Evolutionary conservation across 2,329 filamentous ascomycete species (phyloP).

Genomic region (Aspergillus felis): DNA sequence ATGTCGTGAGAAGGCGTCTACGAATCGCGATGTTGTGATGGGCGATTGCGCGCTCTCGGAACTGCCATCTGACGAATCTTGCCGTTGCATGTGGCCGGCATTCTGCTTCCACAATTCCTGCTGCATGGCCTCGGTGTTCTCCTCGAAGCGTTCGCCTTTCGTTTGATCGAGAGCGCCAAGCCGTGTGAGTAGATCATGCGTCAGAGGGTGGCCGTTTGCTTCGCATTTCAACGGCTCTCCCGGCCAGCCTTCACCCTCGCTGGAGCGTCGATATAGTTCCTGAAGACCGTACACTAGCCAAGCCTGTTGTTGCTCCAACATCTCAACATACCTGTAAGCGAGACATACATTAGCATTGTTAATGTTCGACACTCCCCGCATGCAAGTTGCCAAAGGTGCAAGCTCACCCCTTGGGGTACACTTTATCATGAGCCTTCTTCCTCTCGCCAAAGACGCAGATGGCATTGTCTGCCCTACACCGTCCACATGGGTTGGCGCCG

Average conservation of each 20-base stretch:
- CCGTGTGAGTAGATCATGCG: slow-evolving; percentile 60
- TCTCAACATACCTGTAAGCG: slow-evolving; percentile 55
- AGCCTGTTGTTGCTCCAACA: slow-evolving; percentile 63
- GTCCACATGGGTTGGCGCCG: slow-evolving; percentile 57
- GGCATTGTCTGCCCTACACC: slow-evolving; percentile 61
- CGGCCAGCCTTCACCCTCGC: slow-evolving; percentile 53
- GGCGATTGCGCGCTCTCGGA: slow-evolving; percentile 53
- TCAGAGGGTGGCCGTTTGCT: slow-evolving; percentile 55
- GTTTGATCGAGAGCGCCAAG: slow-evolving; percentile 54
- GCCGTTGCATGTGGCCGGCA: slow-evolving; percentile 49
- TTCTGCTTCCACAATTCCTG: slow-evolving; percentile 52
- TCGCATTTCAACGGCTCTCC: slow-evolving; percentile 51
- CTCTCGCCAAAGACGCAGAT: slow-evolving; percentile 63
- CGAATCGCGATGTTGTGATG: slow-evolving; percentile 25
- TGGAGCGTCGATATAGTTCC: slow-evolving; percentile 54
- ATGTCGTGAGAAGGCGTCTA: slow-evolving; percentile 26
- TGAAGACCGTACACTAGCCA: slow-evolving; percentile 60
- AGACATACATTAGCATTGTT: background rate
- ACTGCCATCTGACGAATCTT: slow-evolving; percentile 55
- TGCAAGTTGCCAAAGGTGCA: slow-evolving; percentile 1
- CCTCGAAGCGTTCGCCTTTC: slow-evolving; percentile 55
- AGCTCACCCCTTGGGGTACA: slow-evolving; percentile 63
- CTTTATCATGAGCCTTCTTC: slow-evolving; percentile 64
- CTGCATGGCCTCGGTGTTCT: slow-evolving; percentile 54
- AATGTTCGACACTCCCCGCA: background rate